Evolutionary conservation across 331 rosid genomes (phyloP).

Genomic region (Rhamnella rubrinervis): DNA sequence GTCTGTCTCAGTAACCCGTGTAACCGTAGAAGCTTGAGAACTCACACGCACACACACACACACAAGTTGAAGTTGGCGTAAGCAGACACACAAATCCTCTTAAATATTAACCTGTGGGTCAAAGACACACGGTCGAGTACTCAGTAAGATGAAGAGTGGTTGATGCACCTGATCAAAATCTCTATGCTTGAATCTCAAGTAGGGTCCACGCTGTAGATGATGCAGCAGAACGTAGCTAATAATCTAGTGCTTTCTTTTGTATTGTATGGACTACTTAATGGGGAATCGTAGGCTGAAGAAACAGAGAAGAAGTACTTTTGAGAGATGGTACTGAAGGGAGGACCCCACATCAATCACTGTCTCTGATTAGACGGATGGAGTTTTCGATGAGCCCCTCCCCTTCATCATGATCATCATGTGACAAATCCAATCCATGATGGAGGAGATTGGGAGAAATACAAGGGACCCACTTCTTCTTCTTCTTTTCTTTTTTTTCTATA

Average conservation of each 20-base stretch:
- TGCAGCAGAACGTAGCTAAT: not conserved
- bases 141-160: too few relatives aligned
- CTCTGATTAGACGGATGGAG: conserved; percentile 35
- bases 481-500: too few relatives aligned
- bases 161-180: too few relatives aligned
- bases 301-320: conserved; percentile 32
- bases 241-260: conserved; percentile 3
- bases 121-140: too few relatives aligned
- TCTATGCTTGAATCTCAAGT: too few relatives aligned
- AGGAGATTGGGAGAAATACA: not conserved
- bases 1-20: conserved; percentile 23
- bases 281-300: conserved; percentile 5
- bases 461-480: not conserved
- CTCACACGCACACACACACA: not conserved
- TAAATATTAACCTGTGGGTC: not conserved
- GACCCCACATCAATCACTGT: conserved; percentile 36
- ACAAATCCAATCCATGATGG: conserved; percentile 31
- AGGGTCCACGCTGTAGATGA: too few relatives aligned
- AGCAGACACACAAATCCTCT: conserved; percentile 13
- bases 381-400: conserved; percentile 14
- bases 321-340: not conserved
- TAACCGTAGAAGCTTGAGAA: conserved; percentile 3
- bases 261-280: not conserved
- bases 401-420: conserved; percentile 43
- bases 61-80: conserved; percentile 32